A percentile compares a stretch with the other conserved stretches of the same genome.
Evolutionary conservation across 441 rosid species (phyloP).

Genomic region (Erodium trifolium): DNA sequence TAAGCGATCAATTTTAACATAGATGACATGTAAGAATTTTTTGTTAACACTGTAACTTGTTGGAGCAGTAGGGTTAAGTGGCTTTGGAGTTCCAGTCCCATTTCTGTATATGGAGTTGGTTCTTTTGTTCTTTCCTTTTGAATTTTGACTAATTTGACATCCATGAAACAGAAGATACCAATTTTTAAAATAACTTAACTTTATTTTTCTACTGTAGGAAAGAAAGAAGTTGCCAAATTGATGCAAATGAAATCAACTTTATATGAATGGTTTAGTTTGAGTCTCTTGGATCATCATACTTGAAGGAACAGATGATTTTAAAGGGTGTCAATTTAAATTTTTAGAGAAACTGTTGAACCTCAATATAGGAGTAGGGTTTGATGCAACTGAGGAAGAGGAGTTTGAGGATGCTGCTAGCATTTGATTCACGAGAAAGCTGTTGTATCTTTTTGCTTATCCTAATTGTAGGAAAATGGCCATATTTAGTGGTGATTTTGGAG

Average conservation of each 20-base stretch:
- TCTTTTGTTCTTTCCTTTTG: no score
- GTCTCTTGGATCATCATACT: not conserved
- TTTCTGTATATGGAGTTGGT: no score
- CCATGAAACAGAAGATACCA: not conserved
- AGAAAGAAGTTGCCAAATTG: not conserved
- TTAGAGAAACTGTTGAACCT: not conserved
- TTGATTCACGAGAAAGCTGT: not conserved
- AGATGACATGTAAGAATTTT: not conserved
- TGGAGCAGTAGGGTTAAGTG: not conserved
- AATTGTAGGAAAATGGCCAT: not conserved
- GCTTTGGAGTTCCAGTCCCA: not conserved
- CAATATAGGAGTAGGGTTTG: not conserved
- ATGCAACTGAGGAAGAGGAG: not conserved
- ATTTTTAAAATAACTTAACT: not conserved
- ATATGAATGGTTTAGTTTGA: not conserved
- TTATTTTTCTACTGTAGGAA: not conserved
- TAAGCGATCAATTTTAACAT: not conserved
- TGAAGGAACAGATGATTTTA: not conserved
- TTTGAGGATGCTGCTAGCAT: not conserved
- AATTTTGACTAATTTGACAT: not conserved
- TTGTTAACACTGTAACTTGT: not conserved
- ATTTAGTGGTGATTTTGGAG: not conserved
- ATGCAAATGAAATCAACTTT: not conserved
- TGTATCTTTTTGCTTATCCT: not conserved
- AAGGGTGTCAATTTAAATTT: not conserved